Base-by-base conservation (phyloP, 2,329 filamentous ascomycete genomes). In the Phaeomoniella chlamydospora region DNA sequence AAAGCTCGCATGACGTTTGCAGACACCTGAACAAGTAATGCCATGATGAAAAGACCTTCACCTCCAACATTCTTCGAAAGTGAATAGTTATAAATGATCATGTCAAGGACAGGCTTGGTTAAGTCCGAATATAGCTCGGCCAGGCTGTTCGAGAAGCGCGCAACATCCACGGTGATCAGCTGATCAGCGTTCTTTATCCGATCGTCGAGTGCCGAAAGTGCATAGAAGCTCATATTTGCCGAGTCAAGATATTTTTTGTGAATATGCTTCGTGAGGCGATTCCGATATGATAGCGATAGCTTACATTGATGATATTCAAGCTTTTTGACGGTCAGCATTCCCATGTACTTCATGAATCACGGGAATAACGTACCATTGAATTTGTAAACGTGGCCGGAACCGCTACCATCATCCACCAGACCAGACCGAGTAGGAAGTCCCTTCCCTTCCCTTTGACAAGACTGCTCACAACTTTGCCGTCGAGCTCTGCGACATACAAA, bases 401-500 rank as follows among this genome's bases (percentile, higher is more conserved):
- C 16, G 90, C 88, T 45, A 98, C 90, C 37, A 88, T 57, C 90
- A 98, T 98, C 90, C 90, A 98, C 86, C 88, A 94, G 4, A 92
- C 73, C 48, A 98, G 77, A 1, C 85, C 77, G 47, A 78, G 77
- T 48, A 96, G 53, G 46, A 98, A 98, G 45, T 93, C 86, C 56
- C 76, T 83, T 12, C 88, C 90, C 46, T 80, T 90, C 2, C 90
- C 90, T 57, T 86, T 79, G 32, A 98, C 87, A 38, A 98, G 64
- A 44, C 77, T 87, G 61, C 90, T 94, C 40, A 98, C 90, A 41
- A 98, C 74, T 41, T 78, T 77, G 32, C 90, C 90, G 58, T 98
- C 90, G 67, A 98, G 77, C 56, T 94, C 87, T 2, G 90, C 90
- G 15, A 98, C 90, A 57, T 94, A 93, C 49, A 98, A 57, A 59